Evolutionary conservation across 345 rosid species (phyloP), one percentile per base, ranked within the genome.

Genomic region (Populus simonii): DNA sequence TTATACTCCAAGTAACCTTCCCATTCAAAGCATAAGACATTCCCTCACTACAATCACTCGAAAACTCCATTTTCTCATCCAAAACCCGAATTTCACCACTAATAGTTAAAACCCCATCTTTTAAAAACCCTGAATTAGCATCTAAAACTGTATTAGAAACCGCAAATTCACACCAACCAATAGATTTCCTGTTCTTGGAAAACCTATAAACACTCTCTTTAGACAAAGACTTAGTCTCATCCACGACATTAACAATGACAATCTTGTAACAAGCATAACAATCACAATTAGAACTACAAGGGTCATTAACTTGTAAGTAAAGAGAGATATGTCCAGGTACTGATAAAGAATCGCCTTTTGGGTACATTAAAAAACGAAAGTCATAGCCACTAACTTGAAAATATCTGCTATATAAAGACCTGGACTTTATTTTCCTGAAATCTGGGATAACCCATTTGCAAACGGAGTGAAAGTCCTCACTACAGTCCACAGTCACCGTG

Each of bases 351-450:
- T 72, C 81, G 29, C 77, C 77, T 53, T 57, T 66, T 25, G 81
- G 81, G 49, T 72, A 66, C 10, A 79, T 11, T 12, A 79, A 18
- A 8, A 72, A 23, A 5, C 81, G 76, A 39, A 35, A 79, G 38
- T 79, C 81, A 53, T 17, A 79, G 9, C 72, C 73, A 20, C 81
- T 72, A 18, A 79, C 81, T 22, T 72, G 68, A 41, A 73, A 79
- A 22, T 79, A 72, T 13, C 35, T 27, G 59, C 80, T 77, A 12
- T 35, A 38, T 25, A 70, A 31, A 5, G 80, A 62, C 23, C 25
- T 49, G 1, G 72, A 38, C 33, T 78, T 78, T 25, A 62, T 7
- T n/a, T 22, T 23, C 4, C 66, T 17, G 55, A 78, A 72, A n/a
- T 53, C n/a, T 8, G 45, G 76, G 38, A 78, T 59, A 1, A 47